Evolutionary conservation across 2,329 filamentous ascomycete species (phyloP), one percentile per base, ranked within the genome.

Genomic region (Trichoderma sp.): DNA sequence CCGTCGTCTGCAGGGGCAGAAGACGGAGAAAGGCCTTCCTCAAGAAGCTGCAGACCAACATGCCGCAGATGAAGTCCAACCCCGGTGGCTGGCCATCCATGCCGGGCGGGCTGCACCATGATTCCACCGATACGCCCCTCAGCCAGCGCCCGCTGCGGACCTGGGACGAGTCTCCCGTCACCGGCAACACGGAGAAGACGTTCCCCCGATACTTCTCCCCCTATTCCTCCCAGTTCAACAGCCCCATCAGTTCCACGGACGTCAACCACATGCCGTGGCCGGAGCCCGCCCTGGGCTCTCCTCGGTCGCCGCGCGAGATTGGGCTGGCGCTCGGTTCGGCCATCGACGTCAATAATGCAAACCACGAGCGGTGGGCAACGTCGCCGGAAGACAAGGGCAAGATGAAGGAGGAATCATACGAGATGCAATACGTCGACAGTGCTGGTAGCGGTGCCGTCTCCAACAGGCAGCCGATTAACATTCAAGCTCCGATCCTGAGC

Each of bases 211-310:
- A 87, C 74, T 81, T 86, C 68, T 87, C 84, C 3, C 86, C 86
- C 0, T 88, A 88, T 71, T 80, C 78, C 21, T 86, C 84, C 47
- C 83, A 86, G 66, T 88, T 82, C 74, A 85, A 78, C 73, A 87
- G 84, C 70, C 86, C 86, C 0, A 78, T 85, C 66, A 83, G 78
- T 61, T 81, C 76, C 0, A 75, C 74, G 0, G 80, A 81, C 43
- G 72, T 69, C 2, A 70, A 72, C 0, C 68, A 69, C 41, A 72
- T 74, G 68, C 69, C 74, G 17, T 82, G 80, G 80, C 80, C 78
- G 1, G 62, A 65, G 3, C 66, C 63, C 3, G 68, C 69, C 2
- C 50, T 69, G 17, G 61, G 55, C 7, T 63, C 44, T 12, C 64
- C 62, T 7, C 59, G 52, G 9, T 57, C 44, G 2, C 64, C 60